Percentiles rank a stretch among this genome's conserved stretches.
Evolutionary conservation across 805 yeast species (phyloP).

Genomic region (Candida yuanshanica): DNA sequence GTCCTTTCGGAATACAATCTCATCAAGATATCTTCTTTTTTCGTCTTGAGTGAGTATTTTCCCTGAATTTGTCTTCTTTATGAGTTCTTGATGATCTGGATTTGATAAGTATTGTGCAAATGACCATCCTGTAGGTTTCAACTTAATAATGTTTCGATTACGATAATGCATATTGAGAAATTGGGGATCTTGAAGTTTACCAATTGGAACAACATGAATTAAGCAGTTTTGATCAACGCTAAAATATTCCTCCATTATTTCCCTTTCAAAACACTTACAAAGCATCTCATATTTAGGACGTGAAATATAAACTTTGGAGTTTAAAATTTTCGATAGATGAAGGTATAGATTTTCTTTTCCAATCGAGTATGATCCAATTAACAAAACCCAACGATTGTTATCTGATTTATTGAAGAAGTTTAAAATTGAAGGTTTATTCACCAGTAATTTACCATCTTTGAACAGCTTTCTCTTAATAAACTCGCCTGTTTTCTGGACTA

Average conservation of each 20-base stretch:
- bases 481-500: slow-evolving; percentile 53
- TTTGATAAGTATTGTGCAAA: slow-evolving; percentile 30
- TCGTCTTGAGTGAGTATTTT: background rate
- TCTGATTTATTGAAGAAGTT: slow-evolving; percentile 24
- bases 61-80: background rate
- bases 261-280: slow-evolving; percentile 1
- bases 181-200: slow-evolving; percentile 37
- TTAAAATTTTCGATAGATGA: slow-evolving; percentile 45
- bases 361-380: slow-evolving; percentile 85
- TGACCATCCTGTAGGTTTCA: slow-evolving; percentile 92
- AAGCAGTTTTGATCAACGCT: slow-evolving; percentile 20
- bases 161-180: slow-evolving; percentile 22
- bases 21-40: background rate
- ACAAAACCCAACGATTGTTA: slow-evolving; percentile 34
- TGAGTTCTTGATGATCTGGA: background rate
- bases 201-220: slow-evolving; percentile 73
- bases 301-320: slow-evolving; percentile 46
- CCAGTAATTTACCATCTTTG: slow-evolving; percentile 23
- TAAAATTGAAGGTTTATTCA: slow-evolving; percentile 26
- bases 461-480: slow-evolving; percentile 31
- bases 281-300: slow-evolving; percentile 27
- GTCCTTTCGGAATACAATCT: background rate
- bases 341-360: slow-evolving; percentile 89
- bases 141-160: slow-evolving; percentile 45
- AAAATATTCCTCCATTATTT: background rate